phyloP scores from a whole-genome alignment of 2,329 filamentous ascomycete genomes.

The Dothiorella sarmentorum region DNA sequence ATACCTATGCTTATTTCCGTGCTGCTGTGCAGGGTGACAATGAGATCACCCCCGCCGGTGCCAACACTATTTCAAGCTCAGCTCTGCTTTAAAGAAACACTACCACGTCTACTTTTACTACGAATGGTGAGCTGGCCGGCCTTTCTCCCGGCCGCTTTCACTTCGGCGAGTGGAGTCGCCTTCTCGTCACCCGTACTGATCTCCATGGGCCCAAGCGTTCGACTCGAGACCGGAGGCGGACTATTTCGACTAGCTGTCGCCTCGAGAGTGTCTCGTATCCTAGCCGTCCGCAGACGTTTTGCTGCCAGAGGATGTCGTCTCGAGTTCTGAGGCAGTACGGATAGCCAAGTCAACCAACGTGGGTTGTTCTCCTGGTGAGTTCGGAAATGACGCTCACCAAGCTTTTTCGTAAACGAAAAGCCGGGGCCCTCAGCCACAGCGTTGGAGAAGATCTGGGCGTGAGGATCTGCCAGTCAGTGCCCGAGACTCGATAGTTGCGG shows the following conservation, averaged over 20 bases:
- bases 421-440: background rate
- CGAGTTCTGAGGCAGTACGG: background rate
- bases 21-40: too few species aligned
- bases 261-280: slow-evolving; percentile 1
- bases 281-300: background rate
- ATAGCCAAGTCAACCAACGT: background rate
- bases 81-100: background rate
- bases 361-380: background rate
- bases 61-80: background rate
- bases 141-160: background rate
- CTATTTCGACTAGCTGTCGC: background rate
- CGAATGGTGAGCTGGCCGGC: background rate
- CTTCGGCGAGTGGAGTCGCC: slow-evolving; percentile 1
- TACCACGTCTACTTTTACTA: background rate
- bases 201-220: slow-evolving; percentile 5
- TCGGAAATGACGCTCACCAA: background rate
- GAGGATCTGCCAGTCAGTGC: slow-evolving; percentile 5
- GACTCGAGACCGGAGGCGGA: slow-evolving; percentile 3
- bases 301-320: background rate
- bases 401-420: background rate
- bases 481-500: slow-evolving; percentile 7
- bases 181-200: background rate
- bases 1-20: too few species aligned
- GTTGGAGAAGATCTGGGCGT: background rate
- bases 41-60: background rate